Evolutionary conservation across 2,329 filamentous ascomycete species (phyloP).

Genomic region (Zarea fungicola): DNA sequence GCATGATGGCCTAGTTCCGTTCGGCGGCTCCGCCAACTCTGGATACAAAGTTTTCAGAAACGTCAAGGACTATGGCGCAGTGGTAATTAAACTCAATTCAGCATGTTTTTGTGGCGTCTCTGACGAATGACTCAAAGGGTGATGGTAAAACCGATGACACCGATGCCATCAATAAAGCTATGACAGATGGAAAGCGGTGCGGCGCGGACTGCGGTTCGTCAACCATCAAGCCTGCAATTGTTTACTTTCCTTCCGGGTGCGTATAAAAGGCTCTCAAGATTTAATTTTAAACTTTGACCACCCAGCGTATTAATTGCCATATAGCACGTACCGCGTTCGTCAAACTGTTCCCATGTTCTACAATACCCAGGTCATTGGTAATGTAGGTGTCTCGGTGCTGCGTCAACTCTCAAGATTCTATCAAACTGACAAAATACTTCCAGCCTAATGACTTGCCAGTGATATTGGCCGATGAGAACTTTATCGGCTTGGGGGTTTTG

Average conservation of each 20-base stretch:
- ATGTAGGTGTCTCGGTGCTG: background rate
- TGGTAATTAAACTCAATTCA: background rate
- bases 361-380: slow-evolving; percentile 11
- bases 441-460: slow-evolving; percentile 47
- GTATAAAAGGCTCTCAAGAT: background rate
- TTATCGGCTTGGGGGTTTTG: slow-evolving; percentile 50
- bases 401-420: background rate
- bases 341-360: slow-evolving; percentile 15
- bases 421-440: background rate
- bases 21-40: slow-evolving; percentile 5
- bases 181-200: slow-evolving; percentile 14
- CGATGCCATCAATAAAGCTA: slow-evolving; percentile 18
- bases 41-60: slow-evolving; percentile 11
- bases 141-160: slow-evolving; percentile 34
- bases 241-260: slow-evolving; percentile 20
- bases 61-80: slow-evolving; percentile 9
- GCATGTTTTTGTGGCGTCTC: background rate
- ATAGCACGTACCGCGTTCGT: slow-evolving; percentile 16
- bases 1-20: slow-evolving; percentile 5
- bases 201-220: slow-evolving; percentile 15
- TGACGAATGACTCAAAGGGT: slow-evolving; percentile 25
- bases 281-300: background rate
- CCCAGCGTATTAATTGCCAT: background rate
- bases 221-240: slow-evolving; percentile 15
- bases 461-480: slow-evolving; percentile 46